phyloP scores from a whole-genome alignment of 2,329 filamentous ascomycete species.

The Elsinoe batatas region DNA sequence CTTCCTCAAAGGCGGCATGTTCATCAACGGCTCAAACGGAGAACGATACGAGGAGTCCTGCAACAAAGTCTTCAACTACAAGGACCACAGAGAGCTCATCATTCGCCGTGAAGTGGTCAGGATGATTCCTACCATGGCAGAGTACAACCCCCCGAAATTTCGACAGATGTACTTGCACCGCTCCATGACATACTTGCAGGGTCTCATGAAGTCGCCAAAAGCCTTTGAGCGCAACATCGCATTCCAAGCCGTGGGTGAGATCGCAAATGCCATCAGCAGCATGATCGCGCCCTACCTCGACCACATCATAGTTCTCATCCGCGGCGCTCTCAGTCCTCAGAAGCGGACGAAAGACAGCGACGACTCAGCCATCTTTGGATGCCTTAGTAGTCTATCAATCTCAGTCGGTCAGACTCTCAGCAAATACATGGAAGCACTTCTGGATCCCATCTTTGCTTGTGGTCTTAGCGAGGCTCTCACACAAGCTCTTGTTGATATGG shows the following conservation, averaged over 20 bases:
- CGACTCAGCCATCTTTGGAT: conserved; percentile 80
- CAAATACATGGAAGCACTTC: conserved; percentile 93
- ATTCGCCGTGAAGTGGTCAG: conserved; percentile 84
- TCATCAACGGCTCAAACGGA: conserved; percentile 64
- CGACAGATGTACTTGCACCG: conserved; percentile 78
- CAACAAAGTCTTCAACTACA: conserved; percentile 84
- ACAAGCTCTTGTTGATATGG: conserved; percentile 94
- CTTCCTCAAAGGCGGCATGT: conserved; percentile 92
- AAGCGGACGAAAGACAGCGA: conserved; percentile 53
- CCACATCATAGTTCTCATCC: conserved; percentile 83
- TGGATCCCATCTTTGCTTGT: conserved; percentile 95
- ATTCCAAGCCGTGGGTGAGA: conserved; percentile 90
- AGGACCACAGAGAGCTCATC: conserved; percentile 80
- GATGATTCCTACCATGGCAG: conserved; percentile 84
- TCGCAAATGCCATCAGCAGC: conserved; percentile 91
- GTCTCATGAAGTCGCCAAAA: conserved; percentile 88
- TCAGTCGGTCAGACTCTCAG: conserved; percentile 93
- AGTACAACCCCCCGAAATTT: conserved; percentile 86
- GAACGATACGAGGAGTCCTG: conserved; percentile 78
- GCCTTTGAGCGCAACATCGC: conserved; percentile 69
- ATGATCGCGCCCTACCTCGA: conserved; percentile 93
- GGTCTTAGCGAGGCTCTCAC: conserved; percentile 89
- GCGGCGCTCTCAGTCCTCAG: conserved; percentile 77
- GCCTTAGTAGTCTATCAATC: conserved; percentile 90
- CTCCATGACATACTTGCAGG: conserved; percentile 93